phyloP scores from a whole-genome alignment of 768 basidiomycete species.

The Daedaleopsis sinensis region DNA sequence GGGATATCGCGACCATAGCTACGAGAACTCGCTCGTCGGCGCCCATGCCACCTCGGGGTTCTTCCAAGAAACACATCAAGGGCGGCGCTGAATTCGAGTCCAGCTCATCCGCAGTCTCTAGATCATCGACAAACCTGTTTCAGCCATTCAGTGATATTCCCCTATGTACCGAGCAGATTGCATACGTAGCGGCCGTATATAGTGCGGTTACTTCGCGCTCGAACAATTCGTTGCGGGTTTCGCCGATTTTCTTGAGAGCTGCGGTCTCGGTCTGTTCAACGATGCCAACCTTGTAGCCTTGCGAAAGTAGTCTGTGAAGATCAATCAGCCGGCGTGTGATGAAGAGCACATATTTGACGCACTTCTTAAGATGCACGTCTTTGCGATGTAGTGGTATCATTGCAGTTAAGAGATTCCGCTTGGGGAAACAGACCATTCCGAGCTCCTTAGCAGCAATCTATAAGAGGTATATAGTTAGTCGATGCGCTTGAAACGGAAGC shows the following conservation, averaged over 20 bases:
- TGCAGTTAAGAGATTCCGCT: slow-evolving; percentile 76
- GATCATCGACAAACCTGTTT: slow-evolving; percentile 77
- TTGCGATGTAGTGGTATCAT: slow-evolving; percentile 72
- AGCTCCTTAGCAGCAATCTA: slow-evolving; percentile 78
- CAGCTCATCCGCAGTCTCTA: slow-evolving; percentile 67
- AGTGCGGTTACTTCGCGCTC: slow-evolving; percentile 73
- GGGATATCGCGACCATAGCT: slow-evolving; percentile 78
- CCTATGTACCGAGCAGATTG: slow-evolving; percentile 9
- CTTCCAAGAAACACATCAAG: slow-evolving; percentile 76
- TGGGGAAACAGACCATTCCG: slow-evolving; percentile 72
- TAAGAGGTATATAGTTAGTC: background rate
- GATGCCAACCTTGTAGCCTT: slow-evolving; percentile 83
- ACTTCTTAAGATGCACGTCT: slow-evolving; percentile 80
- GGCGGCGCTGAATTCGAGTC: slow-evolving; percentile 64
- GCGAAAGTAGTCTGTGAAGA: slow-evolving; percentile 61
- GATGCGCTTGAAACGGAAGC: background rate
- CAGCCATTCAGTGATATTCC: background rate
- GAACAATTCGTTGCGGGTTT: slow-evolving; percentile 75
- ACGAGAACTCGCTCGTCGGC: slow-evolving; percentile 53
- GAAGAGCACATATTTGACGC: slow-evolving; percentile 15
- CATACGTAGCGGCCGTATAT: slow-evolving; percentile 88
- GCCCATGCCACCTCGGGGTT: slow-evolving; percentile 42
- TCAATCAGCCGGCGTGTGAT: slow-evolving; percentile 13
- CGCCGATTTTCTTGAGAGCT: slow-evolving; percentile 82
- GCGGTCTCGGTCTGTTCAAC: slow-evolving; percentile 86